These are phyloP conservation scores for Hypsizygus marmoreus DNA, from an alignment of 768 basidiomycete genomes.

Conservation along the genomic window DNA sequence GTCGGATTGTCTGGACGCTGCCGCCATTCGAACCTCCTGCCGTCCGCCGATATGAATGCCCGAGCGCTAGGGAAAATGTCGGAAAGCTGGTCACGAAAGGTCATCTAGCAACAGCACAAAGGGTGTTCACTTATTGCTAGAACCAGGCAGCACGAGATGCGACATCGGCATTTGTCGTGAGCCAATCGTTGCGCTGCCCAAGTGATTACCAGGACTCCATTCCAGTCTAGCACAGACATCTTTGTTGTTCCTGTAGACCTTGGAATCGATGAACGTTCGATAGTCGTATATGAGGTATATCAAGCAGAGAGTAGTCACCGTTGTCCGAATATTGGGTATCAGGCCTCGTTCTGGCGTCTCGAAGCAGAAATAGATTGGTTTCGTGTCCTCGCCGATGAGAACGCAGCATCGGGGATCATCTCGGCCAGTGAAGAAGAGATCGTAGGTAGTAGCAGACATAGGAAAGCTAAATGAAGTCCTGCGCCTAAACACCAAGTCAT, in stretches of 20 bases:
- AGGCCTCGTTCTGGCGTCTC: conserved; percentile 54
- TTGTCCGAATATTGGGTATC: conserved; percentile 46
- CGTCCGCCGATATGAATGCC: conserved; percentile 57
- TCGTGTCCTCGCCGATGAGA: conserved; percentile 65
- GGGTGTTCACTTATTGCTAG: conserved; percentile 46
- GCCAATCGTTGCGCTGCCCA: conserved; percentile 58
- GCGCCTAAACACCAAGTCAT: conserved; percentile 33
- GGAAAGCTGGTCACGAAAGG: conserved; percentile 19
- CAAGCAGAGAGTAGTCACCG: conserved; percentile 33
- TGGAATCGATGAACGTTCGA: conserved; percentile 14
- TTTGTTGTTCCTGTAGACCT: conserved; percentile 50
- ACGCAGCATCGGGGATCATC: conserved; percentile 70
- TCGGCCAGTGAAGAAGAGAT: conserved; percentile 69
- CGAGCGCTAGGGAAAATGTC: conserved; percentile 49
- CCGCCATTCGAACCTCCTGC: conserved; percentile 68
- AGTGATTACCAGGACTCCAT: conserved; percentile 54
- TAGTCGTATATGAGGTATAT: conserved; percentile 1
- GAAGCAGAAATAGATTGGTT: conserved; percentile 65
- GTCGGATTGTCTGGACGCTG: conserved; percentile 44
- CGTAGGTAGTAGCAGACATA: conserved; percentile 47
- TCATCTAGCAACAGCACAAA: conserved; percentile 14
- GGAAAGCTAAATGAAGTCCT: conserved; percentile 34
- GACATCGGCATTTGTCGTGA: conserved; percentile 60
- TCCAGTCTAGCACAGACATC: conserved; percentile 51
- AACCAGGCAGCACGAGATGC: conserved; percentile 57